Evolutionary conservation across 2,329 filamentous ascomycete genomes (phyloP), one percentile per base, ranked within the genome.

Genomic region (Zymoseptoria tritici): DNA sequence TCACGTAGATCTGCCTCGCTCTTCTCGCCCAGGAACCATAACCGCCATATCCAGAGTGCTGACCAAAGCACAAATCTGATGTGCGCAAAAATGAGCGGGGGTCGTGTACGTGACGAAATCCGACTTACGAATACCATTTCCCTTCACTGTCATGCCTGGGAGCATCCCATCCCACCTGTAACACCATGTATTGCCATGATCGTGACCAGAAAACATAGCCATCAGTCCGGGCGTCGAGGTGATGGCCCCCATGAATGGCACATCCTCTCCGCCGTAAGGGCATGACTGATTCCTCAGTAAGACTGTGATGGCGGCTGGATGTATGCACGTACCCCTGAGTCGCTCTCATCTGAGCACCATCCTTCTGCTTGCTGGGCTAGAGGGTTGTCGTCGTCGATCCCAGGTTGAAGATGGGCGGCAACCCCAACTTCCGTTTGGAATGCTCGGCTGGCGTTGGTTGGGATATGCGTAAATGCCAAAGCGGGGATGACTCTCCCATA

Each of bases 121-220:
- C 13, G 53, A 60, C 61, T 55, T 24, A 60, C 61, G 66, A 24
- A 73, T 20, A 0, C 71, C 71, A 36, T 68, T 70, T n/a, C 72
- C 70, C 16, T 51, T 56, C 19, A 71, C 54, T 7, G 56, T 62
- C 68, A 71, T 70, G 13, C 69, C 69, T 2, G 67, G 65, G 0
- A 72, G 56, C 8, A 57, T 56, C 9, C 50, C 22, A 36, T 70
- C 56, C 71, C 71, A 73, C 26, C 67, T 70, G 60, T 67, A 70
- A 58, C 72, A 73, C 72, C 71, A 74, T 2, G 64, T 68, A 51
- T 71, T 67, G 5, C 71, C 71, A 62, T 90, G 56, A 64, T 89
- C 85, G 62, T 90, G 87, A 0, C 85, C 87, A 4, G 79, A 80
- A 70, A 88, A 86, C 4, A 87, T 66, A 0, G 76, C 83, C 52